A percentile compares a stretch with the other conserved stretches of the same genome.
Conservation (phyloP, 805 yeast genomes). For the Kregervanrija fluxuum region DNA sequence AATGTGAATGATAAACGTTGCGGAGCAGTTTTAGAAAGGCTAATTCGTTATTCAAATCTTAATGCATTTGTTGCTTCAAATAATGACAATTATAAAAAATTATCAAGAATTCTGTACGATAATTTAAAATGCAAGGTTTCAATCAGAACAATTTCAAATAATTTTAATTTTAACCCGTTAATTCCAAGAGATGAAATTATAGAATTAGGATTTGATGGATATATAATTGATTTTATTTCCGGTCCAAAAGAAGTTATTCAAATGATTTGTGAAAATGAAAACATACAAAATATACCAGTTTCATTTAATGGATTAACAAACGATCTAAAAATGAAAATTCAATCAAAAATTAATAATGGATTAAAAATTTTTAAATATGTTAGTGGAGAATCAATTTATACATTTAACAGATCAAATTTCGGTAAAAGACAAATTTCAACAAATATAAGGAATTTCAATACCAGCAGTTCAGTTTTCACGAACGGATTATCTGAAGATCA, state of each 20-base stretch:
- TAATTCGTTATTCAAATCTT: constrained; percentile 46
- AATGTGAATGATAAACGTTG: constrained; percentile 41
- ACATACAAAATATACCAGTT: constrained; percentile 56
- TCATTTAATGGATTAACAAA: constrained; percentile 38
- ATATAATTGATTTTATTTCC: constrained; percentile 55
- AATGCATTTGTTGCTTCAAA: constrained; percentile 58
- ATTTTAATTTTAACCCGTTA: constrained; percentile 8
- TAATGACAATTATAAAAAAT: constrained; percentile 38
- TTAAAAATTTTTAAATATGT: constrained; percentile 50
- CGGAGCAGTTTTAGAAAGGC: constrained; percentile 51
- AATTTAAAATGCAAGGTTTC: constrained; percentile 33
- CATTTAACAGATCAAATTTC: constrained; percentile 51
- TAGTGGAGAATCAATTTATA: constrained; percentile 48
- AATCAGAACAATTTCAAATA: constrained; percentile 38
- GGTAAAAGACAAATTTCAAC: constrained; percentile 51
- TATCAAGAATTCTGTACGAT: constrained; percentile 38
- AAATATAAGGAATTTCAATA: constrained; percentile 27
- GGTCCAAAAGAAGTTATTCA: constrained; percentile 70
- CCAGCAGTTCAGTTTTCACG: constrained; percentile 25
- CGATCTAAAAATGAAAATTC: constrained; percentile 29
- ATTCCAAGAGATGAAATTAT: constrained; percentile 23
- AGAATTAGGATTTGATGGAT: constrained; percentile 71
- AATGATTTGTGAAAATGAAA: constrained; percentile 57
- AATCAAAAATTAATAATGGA: constrained; percentile 32
- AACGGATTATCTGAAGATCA: constrained; percentile 27